Conservation (phyloP, 1,139 yeast genomes). For the Chernovozyma sophiae-reginae region DNA sequence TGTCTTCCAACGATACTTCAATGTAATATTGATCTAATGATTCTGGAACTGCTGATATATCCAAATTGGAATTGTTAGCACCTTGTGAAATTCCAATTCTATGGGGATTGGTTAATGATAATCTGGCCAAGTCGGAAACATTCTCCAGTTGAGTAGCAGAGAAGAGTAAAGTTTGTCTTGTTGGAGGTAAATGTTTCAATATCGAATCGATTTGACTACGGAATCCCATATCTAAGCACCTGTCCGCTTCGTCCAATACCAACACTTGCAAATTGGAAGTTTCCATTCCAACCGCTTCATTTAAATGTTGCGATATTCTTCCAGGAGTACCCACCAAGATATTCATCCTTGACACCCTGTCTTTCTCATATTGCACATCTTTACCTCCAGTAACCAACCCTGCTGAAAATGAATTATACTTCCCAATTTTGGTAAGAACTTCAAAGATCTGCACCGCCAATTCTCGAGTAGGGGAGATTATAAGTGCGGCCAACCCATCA, state of each 20-base stretch:
- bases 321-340: conserved; percentile 97
- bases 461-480: conserved; percentile 92
- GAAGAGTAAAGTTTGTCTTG: conserved; percentile 83
- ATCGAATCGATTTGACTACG: conserved; percentile 84
- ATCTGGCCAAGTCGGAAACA: conserved; percentile 81
- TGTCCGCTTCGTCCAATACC: conserved; percentile 93
- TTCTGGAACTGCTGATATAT: conserved; percentile 69
- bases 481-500: conserved; percentile 92
- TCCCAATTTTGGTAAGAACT: conserved; percentile 81
- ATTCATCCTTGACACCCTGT: conserved; percentile 78
- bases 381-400: conserved; percentile 97
- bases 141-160: conserved; percentile 94
- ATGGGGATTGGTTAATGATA: conserved; percentile 76
- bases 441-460: conserved; percentile 92
- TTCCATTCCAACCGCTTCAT: conserved; percentile 86
- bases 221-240: conserved; percentile 97
- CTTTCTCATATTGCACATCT: conserved; percentile 83
- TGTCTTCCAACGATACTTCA: conserved; percentile 68
- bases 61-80: conserved; percentile 47
- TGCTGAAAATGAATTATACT: conserved; percentile 76
- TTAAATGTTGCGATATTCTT: conserved; percentile 88
- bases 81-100: conserved; percentile 58
- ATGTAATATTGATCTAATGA: conserved; percentile 81
- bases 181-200: conserved; percentile 73
- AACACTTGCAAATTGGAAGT: conserved; percentile 73